These are phyloP conservation scores for Aureobasidium sp. DNA, from an alignment of 2,329 filamentous ascomycete genomes.

Conservation along the genomic window DNA sequence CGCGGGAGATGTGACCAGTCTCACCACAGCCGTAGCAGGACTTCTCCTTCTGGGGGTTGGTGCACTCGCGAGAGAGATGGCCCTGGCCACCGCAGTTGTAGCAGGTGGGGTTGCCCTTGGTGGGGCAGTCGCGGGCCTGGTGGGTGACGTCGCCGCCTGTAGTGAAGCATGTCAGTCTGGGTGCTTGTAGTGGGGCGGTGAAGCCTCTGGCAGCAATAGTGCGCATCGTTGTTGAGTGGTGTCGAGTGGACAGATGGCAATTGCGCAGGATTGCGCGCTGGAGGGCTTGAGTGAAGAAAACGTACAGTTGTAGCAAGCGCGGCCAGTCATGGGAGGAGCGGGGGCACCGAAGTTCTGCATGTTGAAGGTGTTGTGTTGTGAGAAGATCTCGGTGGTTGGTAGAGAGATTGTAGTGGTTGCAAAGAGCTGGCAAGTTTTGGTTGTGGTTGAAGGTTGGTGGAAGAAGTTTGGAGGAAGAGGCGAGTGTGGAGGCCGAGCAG, in stretches of 20 bases:
- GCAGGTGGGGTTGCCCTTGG: constrained; percentile 38
- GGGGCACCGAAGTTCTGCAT: constrained; percentile 40
- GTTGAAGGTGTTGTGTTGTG: constrained; percentile 12
- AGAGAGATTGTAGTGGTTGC: background rate
- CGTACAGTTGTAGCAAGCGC: constrained; percentile 53
- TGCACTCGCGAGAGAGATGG: constrained; percentile 70
- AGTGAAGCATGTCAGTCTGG: constrained; percentile 4
- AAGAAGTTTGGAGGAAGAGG: background rate
- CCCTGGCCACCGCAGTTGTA: constrained; percentile 35
- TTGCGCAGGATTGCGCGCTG: background rate
- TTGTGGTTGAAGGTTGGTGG: constrained; percentile 3
- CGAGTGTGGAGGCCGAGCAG: constrained; percentile 11
- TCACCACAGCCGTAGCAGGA: constrained; percentile 66
- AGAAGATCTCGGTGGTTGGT: constrained; percentile 1
- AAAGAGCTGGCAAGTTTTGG: background rate
- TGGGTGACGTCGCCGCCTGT: constrained; percentile 41
- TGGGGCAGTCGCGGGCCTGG: constrained; percentile 43
- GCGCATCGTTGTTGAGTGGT: background rate
- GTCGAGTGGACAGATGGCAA: constrained; percentile 9
- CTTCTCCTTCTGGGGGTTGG: constrained; percentile 78
- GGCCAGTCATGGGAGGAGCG: constrained; percentile 30
- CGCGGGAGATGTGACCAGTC: constrained; percentile 83
- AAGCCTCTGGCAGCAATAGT: background rate
- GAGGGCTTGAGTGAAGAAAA: constrained; percentile 17
- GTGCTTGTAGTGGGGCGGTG: background rate